Evolutionary conservation across 495 filamentous ascomycete species (phyloP), one percentile per base, ranked within the genome.

Genomic region (Penicillium fimorum): DNA sequence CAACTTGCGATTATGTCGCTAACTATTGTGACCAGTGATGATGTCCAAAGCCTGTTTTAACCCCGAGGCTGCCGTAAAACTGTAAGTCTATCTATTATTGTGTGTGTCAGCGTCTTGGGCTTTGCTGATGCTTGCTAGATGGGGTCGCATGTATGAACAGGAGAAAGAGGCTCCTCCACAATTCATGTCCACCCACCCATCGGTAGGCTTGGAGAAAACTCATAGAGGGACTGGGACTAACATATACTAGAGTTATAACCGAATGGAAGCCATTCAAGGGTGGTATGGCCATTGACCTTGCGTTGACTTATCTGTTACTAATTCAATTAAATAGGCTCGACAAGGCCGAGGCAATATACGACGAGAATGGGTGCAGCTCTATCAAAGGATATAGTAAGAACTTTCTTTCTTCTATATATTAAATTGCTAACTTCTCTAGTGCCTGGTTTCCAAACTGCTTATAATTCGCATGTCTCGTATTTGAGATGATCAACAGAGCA

Each of bases 111-210:
- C 13, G 20, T 29, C 20, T 55, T 22, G 30, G 17, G 35, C 25
- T 12, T 4, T 30, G 45, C 45, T 56, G 20, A 58, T 40, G 8
- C 38, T 18, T 52, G 22, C 12, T 59, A 77, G 74, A 25, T 97
- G 92, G 92, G 64, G 73, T 59, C 76, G 87, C 17, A 94, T 96
- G 90, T 82, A 89, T 50, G 67, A 79, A 52, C 73, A 72, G n/a
- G 70, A 85, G 45, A 70, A 85, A 63, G 61, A 62, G 35, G 72
- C 77, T 44, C 78, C 82, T 22, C 91, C 90, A 1, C 86, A 94
- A 66, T 89, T 92, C 71, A 69, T 96, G 66, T 91, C 87, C 27
- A 96, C 92, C 18, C 92, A 96, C 77, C 92, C 92, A 32, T 84
- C 87, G 53, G 86, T 88, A 79, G 56, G 82, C 72, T 30, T 44